Evolutionary conservation across 1,284 basidiomycete genomes (phyloP), one percentile per base, ranked within the genome.

Genomic region (Rhodotorula glutinis): DNA sequence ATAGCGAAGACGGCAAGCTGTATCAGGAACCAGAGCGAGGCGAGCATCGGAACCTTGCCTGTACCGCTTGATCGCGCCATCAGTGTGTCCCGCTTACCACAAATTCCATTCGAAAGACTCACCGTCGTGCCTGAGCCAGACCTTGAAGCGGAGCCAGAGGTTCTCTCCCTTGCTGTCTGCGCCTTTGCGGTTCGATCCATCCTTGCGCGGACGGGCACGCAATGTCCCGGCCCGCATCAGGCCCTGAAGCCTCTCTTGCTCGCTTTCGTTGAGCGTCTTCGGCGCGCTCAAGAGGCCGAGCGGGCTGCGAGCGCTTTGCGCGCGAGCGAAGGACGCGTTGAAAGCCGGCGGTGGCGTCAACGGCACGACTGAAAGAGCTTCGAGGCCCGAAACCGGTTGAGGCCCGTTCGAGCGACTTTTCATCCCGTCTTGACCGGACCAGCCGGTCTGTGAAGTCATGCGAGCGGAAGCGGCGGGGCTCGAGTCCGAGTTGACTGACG

Each of bases 101-200:
- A n/a, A n/a, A 14, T 3, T 3, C 5, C 25, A 43, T 21, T 27
- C 21, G 23, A 17, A 13, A 30, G 30, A 53, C 76, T 63, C 56
- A 75, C 80, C 92, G 76, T 93, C 91, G 77, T 93, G 93, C 77
- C 92, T 90, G 88, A 91, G 89, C 91, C 92, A 94, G 40, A 86
- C 75, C 71, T 84, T 82, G 75, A 85, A 83, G 71, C 79, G 84
- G 70, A 85, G 82, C 58, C 33, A 62, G 44, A 58, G 60, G 41
- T 43, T 81, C 79, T 4, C 44, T 29, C 43, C 74, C 74, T 25
- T 75, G 75, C 30, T 73, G 74, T 2, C 70, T 11, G 9, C 11
- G 49, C 49, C 16, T 8, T 44, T 9, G 21, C 25, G 4, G 46
- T 30, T 30, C 2, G 11, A 69, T 7, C 81, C 79, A 29, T 38